Percentiles rank a stretch among this genome's conserved stretches.
These are phyloP conservation scores for Piloderma croceum DNA, from an alignment of 768 basidiomycete species.

Conservation along the genomic window DNA sequence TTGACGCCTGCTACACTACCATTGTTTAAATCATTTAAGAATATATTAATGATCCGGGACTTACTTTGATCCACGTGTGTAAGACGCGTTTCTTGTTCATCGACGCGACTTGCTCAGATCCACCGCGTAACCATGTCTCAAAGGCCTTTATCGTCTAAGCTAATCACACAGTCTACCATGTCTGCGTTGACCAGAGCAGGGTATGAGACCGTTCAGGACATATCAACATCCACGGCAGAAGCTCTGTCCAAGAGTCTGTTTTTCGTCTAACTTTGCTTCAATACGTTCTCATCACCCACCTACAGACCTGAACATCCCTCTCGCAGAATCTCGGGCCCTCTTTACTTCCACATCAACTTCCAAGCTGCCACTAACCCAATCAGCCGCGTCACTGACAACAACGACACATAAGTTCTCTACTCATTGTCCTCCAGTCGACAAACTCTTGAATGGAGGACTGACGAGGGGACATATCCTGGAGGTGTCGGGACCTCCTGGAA, in stretches of 20 bases:
- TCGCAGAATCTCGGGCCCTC: conserved; percentile 41
- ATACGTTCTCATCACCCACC: background rate
- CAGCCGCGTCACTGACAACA: conserved; percentile 43
- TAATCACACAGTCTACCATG: conserved; percentile 41
- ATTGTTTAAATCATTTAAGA: too few relatives aligned
- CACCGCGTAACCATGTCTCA: conserved; percentile 37
- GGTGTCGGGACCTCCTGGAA: conserved; percentile 72
- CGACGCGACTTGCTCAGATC: too few relatives aligned
- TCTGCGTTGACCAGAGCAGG: conserved; percentile 46
- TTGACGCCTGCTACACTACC: too few relatives aligned
- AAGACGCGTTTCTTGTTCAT: too few relatives aligned
- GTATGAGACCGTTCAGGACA: conserved; percentile 53
- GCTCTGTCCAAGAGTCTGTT: conserved; percentile 45
- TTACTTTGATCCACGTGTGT: too few relatives aligned
- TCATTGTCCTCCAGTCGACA: conserved; percentile 46
- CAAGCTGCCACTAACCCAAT: conserved; percentile 43
- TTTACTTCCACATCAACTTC: conserved; percentile 36
- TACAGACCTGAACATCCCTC: conserved; percentile 47
- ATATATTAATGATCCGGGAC: too few relatives aligned
- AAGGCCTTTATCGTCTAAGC: conserved; percentile 42
- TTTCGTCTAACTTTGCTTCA: background rate
- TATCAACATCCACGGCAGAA: conserved; percentile 39
- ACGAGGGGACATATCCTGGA: conserved; percentile 59
- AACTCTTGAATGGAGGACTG: conserved; percentile 59
- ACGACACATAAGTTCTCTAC: conserved; percentile 31